Conservation (phyloP, 2,329 filamentous ascomycete genomes). For the Trichoderma harzianum region DNA sequence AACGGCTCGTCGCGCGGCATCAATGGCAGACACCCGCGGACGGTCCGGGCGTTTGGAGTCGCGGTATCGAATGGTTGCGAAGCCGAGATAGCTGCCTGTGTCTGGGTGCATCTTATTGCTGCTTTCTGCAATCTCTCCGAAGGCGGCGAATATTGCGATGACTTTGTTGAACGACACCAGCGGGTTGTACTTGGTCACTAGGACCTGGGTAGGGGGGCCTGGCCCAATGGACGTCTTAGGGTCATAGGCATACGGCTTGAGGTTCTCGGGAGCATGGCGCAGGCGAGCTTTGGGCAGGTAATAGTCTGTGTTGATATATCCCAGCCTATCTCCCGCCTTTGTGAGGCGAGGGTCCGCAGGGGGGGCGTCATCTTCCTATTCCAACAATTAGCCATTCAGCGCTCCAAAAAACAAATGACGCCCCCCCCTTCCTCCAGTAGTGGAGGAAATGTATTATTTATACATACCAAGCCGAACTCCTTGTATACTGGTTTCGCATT, state of each 20-base stretch:
- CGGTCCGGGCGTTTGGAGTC: conserved; percentile 55
- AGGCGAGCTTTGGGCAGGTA: conserved; percentile 68
- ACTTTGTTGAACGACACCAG: conserved; percentile 77
- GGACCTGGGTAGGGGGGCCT: conserved; percentile 83
- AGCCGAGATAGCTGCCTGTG: conserved; percentile 89
- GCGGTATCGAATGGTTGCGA: conserved; percentile 86
- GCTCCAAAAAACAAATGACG: conserved; percentile 54
- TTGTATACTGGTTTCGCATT: conserved; percentile 59
- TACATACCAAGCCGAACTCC: conserved; percentile 66
- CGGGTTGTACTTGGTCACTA: conserved; percentile 95
- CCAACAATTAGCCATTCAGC: conserved; percentile 57
- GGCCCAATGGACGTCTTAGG: conserved; percentile 79
- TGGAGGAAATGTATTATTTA: conserved; percentile 40
- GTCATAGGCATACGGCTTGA: conserved; percentile 81
- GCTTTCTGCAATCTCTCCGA: conserved; percentile 84
- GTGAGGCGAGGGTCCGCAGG: conserved; percentile 79
- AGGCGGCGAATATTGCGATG: conserved; percentile 70
- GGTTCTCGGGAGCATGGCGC: conserved; percentile 70
- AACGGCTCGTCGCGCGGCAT: conserved; percentile 78
- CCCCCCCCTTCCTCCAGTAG: conserved; percentile 46
- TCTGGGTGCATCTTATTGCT: conserved; percentile 94
- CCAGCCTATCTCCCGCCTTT: conserved; percentile 57
- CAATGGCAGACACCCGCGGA: conserved; percentile 61
- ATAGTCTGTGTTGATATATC: conserved; percentile 67
- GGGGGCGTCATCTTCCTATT: conserved; percentile 73